Percentiles rank a stretch among this genome's conserved stretches.
Evolutionary conservation across 2,329 filamentous ascomycete species (phyloP).

Genomic region (Didymella lethalis): DNA sequence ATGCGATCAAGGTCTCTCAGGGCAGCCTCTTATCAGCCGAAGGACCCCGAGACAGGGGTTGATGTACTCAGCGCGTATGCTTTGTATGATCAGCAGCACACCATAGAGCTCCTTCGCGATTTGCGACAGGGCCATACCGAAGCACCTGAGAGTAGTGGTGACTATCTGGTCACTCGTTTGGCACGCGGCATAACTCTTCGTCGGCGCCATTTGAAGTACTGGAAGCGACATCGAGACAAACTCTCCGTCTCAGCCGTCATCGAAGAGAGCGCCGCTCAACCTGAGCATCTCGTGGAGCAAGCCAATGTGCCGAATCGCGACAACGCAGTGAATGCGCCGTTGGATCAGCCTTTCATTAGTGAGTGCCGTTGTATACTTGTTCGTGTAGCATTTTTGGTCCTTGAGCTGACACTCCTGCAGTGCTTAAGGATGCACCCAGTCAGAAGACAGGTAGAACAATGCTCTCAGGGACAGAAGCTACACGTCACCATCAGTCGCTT

Average conservation of each 20-base stretch:
- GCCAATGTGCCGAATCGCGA: constrained; percentile 20
- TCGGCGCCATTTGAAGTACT: constrained; percentile 50
- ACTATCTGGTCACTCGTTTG: constrained; percentile 37
- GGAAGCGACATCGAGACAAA: constrained; percentile 50
- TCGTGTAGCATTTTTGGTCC: neutral
- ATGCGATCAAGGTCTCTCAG: constrained; percentile 47
- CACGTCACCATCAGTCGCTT: constrained; percentile 47
- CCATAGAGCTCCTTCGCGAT: constrained; percentile 39
- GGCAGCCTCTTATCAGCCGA: constrained; percentile 46
- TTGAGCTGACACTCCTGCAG: constrained; percentile 3
- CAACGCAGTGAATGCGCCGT: constrained; percentile 26
- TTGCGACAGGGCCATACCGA: constrained; percentile 28
- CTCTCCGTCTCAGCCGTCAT: constrained; percentile 33
- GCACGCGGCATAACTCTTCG: constrained; percentile 45
- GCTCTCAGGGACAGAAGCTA: constrained; percentile 50
- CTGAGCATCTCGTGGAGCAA: constrained; percentile 10
- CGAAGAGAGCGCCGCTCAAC: constrained; percentile 27
- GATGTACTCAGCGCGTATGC: constrained; percentile 47
- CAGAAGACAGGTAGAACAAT: constrained; percentile 46
- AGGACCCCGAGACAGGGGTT: constrained; percentile 47
- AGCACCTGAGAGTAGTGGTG: constrained; percentile 23
- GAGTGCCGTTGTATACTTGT: neutral
- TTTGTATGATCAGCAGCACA: constrained; percentile 40
- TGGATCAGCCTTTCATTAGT: constrained; percentile 13
- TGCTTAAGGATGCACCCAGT: constrained; percentile 34